Conservation (phyloP, 805 yeast genomes). For the Candida parachauliodes region DNA sequence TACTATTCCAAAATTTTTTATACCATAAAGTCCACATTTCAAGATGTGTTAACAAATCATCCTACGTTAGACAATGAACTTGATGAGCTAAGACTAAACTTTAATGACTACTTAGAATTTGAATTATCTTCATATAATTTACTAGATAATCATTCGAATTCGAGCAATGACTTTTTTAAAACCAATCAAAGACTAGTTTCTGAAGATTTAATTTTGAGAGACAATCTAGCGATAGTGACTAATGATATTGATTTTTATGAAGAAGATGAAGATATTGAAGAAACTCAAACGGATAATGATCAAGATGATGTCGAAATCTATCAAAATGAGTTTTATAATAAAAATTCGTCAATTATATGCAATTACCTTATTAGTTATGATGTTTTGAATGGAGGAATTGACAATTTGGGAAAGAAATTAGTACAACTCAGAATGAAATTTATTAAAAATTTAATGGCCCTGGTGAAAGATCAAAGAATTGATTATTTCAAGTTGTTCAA, state of each 20-base stretch:
- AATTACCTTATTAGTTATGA: constrained; percentile 31
- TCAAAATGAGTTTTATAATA: constrained; percentile 10
- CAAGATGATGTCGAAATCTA: constrained; percentile 5
- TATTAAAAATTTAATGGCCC: constrained; percentile 13
- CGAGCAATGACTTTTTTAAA: constrained; percentile 16
- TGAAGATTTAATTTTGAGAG: constrained; percentile 9
- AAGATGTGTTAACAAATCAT: constrained; percentile 13
- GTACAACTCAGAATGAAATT: constrained; percentile 21
- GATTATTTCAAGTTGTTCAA: constrained; percentile 27
- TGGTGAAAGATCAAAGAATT: constrained; percentile 11
- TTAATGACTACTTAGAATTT: constrained; percentile 21
- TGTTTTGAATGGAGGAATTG: constrained; percentile 21
- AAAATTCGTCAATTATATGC: constrained; percentile 21
- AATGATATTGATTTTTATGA: constrained; percentile 15
- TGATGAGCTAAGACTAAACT: constrained; percentile 19
- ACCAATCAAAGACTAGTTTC: constrained; percentile 14
- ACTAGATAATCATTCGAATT: constrained; percentile 8
- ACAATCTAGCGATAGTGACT: not conserved
- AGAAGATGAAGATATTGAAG: constrained; percentile 11
- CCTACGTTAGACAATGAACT: constrained; percentile 13
- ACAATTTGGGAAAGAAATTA: constrained; percentile 20
- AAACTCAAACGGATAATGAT: constrained; percentile 8
- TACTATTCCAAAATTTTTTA: constrained; percentile 33
- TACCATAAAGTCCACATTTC: constrained; percentile 24
- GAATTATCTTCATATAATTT: constrained; percentile 23